Evolutionary conservation across 257 asterid species (phyloP).

Genomic region (Solanum pinnatisectum): DNA sequence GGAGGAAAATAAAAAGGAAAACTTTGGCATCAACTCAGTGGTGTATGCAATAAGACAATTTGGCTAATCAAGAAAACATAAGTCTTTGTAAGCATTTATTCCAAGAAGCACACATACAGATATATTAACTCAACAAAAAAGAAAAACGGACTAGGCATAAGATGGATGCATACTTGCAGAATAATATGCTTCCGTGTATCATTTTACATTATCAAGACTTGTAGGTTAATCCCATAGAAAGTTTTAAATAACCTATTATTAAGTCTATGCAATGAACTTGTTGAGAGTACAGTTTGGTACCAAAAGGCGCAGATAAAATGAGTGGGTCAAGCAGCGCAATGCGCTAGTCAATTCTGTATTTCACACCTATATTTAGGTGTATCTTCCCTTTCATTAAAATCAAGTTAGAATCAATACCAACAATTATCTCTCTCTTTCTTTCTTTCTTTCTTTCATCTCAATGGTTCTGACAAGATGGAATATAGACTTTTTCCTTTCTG

Average conservation of each 20-base stretch:
- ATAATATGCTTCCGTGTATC: neutral
- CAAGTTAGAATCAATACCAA: neutral
- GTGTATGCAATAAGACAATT: neutral
- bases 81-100: neutral
- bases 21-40: neutral
- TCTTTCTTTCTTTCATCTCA: neutral
- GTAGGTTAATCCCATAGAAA: neutral
- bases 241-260: neutral
- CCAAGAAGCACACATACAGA: neutral
- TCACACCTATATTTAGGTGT: neutral
- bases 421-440: neutral
- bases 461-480: neutral
- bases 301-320: neutral
- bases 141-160: neutral
- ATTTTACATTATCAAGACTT: neutral
- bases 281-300: neutral
- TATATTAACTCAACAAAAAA: neutral
- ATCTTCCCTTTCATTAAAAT: neutral
- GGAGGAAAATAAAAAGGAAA: neutral
- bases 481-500: neutral
- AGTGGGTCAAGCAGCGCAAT: neutral
- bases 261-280: neutral
- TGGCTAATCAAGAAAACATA: neutral
- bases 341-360: neutral
- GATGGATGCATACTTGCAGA: neutral